Evolutionary conservation across 805 yeast species (phyloP).

Genomic region (Komagataella pseudopastoris): DNA sequence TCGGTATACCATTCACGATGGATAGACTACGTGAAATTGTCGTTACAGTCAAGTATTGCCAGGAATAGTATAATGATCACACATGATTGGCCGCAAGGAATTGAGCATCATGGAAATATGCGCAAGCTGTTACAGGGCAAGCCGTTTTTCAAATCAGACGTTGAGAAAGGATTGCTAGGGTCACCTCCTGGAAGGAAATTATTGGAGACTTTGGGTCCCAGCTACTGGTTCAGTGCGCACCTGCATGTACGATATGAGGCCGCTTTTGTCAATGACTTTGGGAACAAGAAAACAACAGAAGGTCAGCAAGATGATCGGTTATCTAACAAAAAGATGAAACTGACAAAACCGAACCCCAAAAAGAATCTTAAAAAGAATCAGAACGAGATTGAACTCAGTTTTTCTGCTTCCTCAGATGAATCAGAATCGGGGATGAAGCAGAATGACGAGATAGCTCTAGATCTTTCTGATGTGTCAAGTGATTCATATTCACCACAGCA

Average conservation of each 20-base stretch:
- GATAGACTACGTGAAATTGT: constrained; percentile 44
- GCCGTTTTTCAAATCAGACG: constrained; percentile 56
- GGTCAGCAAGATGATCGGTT: constrained; percentile 4
- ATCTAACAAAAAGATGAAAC: neutral
- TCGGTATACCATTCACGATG: constrained; percentile 68
- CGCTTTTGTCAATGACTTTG: constrained; percentile 21
- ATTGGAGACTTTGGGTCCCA: constrained; percentile 42
- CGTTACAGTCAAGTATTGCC: constrained; percentile 13
- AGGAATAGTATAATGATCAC: constrained; percentile 43
- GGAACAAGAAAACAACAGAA: constrained; percentile 8
- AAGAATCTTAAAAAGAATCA: constrained; percentile 7
- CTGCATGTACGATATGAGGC: constrained; percentile 70
- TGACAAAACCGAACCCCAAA: constrained; percentile 3
- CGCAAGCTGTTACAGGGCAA: constrained; percentile 36
- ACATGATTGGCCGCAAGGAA: constrained; percentile 93
- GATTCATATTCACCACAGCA: neutral
- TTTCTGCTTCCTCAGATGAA: constrained; percentile 2
- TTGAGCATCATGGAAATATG: constrained; percentile 52
- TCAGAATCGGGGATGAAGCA: constrained; percentile 8
- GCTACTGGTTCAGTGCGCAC: constrained; percentile 82
- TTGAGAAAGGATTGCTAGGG: constrained; percentile 49
- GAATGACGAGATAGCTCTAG: constrained; percentile 20
- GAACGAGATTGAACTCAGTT: constrained; percentile 8
- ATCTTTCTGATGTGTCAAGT: constrained; percentile 9
- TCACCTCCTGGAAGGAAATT: constrained; percentile 51